These are phyloP conservation scores for Amanita muscaria DNA, from an alignment of 768 basidiomycete genomes.

Conservation along the genomic window DNA sequence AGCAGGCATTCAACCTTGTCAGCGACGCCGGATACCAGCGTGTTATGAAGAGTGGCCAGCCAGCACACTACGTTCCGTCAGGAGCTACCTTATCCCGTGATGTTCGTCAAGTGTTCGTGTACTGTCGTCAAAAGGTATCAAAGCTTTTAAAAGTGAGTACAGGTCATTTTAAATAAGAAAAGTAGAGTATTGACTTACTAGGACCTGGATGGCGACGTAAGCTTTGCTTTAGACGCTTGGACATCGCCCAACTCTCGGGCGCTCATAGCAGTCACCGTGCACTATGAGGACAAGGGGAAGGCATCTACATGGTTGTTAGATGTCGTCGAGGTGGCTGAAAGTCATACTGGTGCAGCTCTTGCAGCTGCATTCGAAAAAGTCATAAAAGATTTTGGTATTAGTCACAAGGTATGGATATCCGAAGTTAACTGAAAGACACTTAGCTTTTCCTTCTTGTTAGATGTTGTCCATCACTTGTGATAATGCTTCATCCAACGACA, in stretches of 20 bases:
- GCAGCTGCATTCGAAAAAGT: no score
- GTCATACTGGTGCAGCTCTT: no score
- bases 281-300: background rate
- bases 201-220: background rate
- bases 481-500: no score
- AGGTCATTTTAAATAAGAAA: no score
- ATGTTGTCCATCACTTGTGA: no score
- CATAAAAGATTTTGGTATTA: background rate
- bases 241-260: conserved; percentile 11
- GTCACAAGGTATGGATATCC: no score
- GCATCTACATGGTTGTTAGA: background rate
- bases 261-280: conserved; percentile 8
- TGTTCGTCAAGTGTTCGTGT: background rate
- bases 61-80: background rate
- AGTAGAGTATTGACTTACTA: no score
- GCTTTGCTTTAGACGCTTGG: conserved; percentile 8
- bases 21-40: background rate
- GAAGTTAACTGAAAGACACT: no score
- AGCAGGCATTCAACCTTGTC: background rate
- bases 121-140: background rate
- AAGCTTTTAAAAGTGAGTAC: background rate
- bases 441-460: no score
- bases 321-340: background rate
- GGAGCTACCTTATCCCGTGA: background rate
- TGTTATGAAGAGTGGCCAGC: no score